phyloP scores from a whole-genome alignment of 768 basidiomycete species.

The Trichaptum fuscoviolaceum region DNA sequence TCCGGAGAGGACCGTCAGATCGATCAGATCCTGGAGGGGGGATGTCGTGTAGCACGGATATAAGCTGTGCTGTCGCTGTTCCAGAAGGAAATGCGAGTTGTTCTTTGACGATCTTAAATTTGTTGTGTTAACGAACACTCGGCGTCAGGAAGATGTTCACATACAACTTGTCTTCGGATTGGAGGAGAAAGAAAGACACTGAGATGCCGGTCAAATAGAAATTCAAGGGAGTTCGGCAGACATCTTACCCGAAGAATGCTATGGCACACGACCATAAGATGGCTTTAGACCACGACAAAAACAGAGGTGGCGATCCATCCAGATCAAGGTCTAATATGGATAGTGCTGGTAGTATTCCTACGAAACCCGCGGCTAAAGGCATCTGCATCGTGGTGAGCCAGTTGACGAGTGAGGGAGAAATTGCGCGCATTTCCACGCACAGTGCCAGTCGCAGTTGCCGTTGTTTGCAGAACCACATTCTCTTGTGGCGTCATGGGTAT shows the following conservation, averaged over 20 bases:
- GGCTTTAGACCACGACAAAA: constrained; percentile 66
- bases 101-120: constrained; percentile 79
- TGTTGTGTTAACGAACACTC: neutral
- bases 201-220: constrained; percentile 9
- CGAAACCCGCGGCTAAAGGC: constrained; percentile 84
- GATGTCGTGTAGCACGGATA: constrained; percentile 79
- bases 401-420: neutral
- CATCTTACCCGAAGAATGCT: constrained; percentile 81
- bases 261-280: constrained; percentile 86
- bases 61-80: constrained; percentile 92
- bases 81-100: constrained; percentile 92
- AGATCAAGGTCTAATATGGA: constrained; percentile 64
- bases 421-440: constrained; percentile 19
- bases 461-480: constrained; percentile 91
- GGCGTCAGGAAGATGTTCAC: constrained; percentile 20
- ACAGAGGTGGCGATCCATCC: constrained; percentile 75
- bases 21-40: constrained; percentile 53
- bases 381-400: constrained; percentile 35
- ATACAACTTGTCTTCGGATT: constrained; percentile 87
- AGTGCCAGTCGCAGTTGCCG: constrained; percentile 89
- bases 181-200: constrained; percentile 97
- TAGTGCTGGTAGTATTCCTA: constrained; percentile 90
- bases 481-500: constrained; percentile 82
- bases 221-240: neutral
- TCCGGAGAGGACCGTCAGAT: constrained; percentile 31